A percentile compares a stretch with the other conserved stretches of the same genome.
These are phyloP conservation scores for Zoysia matrella DNA, from an alignment of 202 grass and related monocot species.

Conservation along the genomic window DNA sequence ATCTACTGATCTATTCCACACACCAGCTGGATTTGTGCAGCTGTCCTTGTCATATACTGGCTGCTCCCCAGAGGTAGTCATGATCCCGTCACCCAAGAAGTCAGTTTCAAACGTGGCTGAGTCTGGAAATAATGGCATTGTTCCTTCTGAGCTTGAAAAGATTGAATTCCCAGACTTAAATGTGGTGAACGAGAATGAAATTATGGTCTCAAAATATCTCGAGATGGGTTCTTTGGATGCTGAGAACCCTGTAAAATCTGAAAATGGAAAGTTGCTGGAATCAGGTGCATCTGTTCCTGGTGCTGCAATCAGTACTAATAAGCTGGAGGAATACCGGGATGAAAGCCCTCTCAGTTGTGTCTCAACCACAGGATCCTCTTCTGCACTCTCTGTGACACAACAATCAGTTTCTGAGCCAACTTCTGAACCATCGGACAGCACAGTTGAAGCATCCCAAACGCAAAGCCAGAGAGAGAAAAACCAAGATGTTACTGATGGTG, in stretches of 20 bases:
- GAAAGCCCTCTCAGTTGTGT: constrained; percentile 57
- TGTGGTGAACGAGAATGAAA: constrained; percentile 70
- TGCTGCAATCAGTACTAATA: constrained; percentile 47
- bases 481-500: constrained; percentile 52
- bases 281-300: constrained; percentile 44
- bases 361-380: constrained; percentile 38
- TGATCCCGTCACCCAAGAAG: constrained; percentile 48
- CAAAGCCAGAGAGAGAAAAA: constrained; percentile 44
- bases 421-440: constrained; percentile 47
- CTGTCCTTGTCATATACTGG: constrained; percentile 73
- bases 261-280: constrained; percentile 51
- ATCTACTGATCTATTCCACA: constrained; percentile 75
- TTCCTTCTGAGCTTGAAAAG: constrained; percentile 60
- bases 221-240: constrained; percentile 53
- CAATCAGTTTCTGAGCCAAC: constrained; percentile 48
- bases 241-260: constrained; percentile 47
- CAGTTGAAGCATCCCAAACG: constrained; percentile 34
- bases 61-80: constrained; percentile 66
- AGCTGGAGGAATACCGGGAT: constrained; percentile 38
- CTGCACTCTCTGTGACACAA: neutral
- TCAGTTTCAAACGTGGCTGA: neutral
- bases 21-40: constrained; percentile 77
- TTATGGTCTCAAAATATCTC: constrained; percentile 87
- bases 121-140: constrained; percentile 38
- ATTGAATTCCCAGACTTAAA: constrained; percentile 87